A percentile compares a stretch with the other conserved stretches of the same genome.
Evolutionary conservation across 257 asterid genomes (phyloP).

Genomic region (Solanum megistacrolobum): DNA sequence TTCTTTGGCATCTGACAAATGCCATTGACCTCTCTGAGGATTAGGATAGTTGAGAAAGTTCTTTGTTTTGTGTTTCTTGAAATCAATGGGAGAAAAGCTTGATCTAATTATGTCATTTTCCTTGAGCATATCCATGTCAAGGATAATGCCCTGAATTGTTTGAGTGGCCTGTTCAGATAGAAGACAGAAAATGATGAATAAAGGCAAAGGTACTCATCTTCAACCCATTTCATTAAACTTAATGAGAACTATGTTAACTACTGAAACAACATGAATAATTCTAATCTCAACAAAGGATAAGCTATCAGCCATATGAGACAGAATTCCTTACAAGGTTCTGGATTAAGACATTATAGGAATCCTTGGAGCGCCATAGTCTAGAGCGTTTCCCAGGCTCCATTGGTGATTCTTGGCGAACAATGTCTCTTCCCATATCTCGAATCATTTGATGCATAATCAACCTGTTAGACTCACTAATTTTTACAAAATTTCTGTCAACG

Average conservation of each 20-base stretch:
- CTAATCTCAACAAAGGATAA: not conserved
- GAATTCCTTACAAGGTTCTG: not conserved
- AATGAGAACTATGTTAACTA: not conserved
- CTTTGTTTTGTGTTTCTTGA: not conserved
- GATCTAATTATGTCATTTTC: not conserved
- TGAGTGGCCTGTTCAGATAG: constrained; percentile 6
- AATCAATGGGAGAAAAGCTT: not conserved
- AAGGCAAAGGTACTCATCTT: not conserved
- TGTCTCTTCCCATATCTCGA: constrained; percentile 10
- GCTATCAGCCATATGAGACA: not conserved
- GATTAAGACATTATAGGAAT: not conserved
- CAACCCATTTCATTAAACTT: not conserved
- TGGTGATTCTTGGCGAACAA: constrained; percentile 11
- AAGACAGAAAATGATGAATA: not conserved
- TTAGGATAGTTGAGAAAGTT: not conserved
- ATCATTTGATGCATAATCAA: constrained; percentile 5
- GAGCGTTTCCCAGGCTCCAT: constrained; percentile 4
- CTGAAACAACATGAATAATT: not conserved
- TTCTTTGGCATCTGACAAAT: not conserved
- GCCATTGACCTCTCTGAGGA: not conserved
- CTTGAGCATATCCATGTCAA: constrained; percentile 6
- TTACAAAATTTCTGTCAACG: constrained; percentile 1
- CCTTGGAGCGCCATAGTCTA: constrained; percentile 9
- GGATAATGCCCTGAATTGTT: constrained; percentile 7
- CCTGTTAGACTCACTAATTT: not conserved